Evolutionary conservation across 371 early-diverging fungal species (phyloP).

Genomic region (Sanchytrium tribonematis): DNA sequence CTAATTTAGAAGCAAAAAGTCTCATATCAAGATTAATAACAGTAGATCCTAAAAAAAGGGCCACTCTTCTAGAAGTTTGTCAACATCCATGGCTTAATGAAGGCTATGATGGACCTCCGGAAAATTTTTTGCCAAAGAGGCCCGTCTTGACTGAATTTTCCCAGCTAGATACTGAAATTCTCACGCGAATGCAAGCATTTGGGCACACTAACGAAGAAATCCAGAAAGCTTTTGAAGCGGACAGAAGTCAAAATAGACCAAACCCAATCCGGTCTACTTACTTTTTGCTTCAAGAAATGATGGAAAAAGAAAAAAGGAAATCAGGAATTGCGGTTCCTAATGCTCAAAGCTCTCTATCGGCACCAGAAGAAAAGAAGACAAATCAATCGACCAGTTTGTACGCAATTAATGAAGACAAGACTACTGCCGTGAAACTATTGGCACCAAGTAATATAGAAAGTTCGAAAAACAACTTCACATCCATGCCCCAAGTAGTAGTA

Average conservation of each 20-base stretch:
- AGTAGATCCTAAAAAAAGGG: slow-evolving; percentile 21
- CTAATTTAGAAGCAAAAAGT: slow-evolving; percentile 13
- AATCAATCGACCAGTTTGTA: too few species aligned
- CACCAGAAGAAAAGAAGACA: too few species aligned
- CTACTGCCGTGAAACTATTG: too few species aligned
- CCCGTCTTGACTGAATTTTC: slow-evolving; percentile 8
- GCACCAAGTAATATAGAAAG: too few species aligned
- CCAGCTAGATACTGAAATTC: slow-evolving; percentile 12
- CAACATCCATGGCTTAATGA: slow-evolving; percentile 21
- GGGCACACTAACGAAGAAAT: slow-evolving; percentile 18
- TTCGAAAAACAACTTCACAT: too few species aligned
- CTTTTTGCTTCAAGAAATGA: slow-evolving; percentile 20
- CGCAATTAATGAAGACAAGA: too few species aligned
- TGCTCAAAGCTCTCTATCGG: too few species aligned
- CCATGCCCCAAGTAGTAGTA: too few species aligned
- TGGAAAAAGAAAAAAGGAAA: slow-evolving; percentile 13
- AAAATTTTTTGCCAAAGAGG: slow-evolving; percentile 17
- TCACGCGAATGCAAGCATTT: slow-evolving; percentile 14
- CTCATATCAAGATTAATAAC: slow-evolving; percentile 20
- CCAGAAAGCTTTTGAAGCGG: slow-evolving; percentile 10
- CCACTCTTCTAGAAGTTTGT: slow-evolving; percentile 21
- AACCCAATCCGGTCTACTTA: slow-evolving; percentile 21
- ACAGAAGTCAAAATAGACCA: slow-evolving; percentile 8
- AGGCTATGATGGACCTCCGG: slow-evolving; percentile 15
- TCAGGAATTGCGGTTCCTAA: too few species aligned